Evolutionary conservation across 2,329 filamentous ascomycete genomes (phyloP), one percentile per base, ranked within the genome.

Genomic region (Ceratocystis smalleyi): DNA sequence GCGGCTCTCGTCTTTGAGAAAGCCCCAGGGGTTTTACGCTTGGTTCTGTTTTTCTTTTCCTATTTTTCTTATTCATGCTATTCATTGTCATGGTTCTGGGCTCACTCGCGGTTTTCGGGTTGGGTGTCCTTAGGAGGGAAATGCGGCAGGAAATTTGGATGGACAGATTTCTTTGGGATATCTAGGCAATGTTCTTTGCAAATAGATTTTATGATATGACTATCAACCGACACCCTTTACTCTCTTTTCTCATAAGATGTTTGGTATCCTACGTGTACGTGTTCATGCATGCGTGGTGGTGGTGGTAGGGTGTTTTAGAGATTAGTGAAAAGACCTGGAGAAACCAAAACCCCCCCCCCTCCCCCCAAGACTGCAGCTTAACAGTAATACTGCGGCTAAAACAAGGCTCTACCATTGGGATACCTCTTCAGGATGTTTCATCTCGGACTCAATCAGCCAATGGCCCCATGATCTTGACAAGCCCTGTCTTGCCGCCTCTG

Each of bases 121-220:
- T 6, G 51, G 27, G 30, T 57, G 30, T 57, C 12, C 27, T 35
- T 27, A 57, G 59, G 30, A 30, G 40, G 43, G 59, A 30, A 61
- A 30, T 35, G 32, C 6, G 54, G 27, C 54, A 57, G 43, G 59
- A 43, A 61, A 49, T 49, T 47, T 61, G 35, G 59, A 43, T 43
- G 35, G 35, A 27, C 35, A 61, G 35, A n/a, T 61, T 45, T 43
- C 59, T 45, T 61, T 45, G 35, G 17, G 43, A 47, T 30, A 47
- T 61, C 59, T 61, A 47, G 24, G 59, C 59, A 61, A 45, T 47
- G 43, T 61, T 61, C 10, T 43, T 49, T 61, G 40, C 59, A 61
- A 32, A 47, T 61, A 61, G 59, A 61, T 61, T 40, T 61, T 61
- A 61, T 61, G 59, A 61, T 61, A 61, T 49, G 54, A 57, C 35